phyloP scores from a whole-genome alignment of 306 rosid species.

The Glycine tomentella region DNA sequence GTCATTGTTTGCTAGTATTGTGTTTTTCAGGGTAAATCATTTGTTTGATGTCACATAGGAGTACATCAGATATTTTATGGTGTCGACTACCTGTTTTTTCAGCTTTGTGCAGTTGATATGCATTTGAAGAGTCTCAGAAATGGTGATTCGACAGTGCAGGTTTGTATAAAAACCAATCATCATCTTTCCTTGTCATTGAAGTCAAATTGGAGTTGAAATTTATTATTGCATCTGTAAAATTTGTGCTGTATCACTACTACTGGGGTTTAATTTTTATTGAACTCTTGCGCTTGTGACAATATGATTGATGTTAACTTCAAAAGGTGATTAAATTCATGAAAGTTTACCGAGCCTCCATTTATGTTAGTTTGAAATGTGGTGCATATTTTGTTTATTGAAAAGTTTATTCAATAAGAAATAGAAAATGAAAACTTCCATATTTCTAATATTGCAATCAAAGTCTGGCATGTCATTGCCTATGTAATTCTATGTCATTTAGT shows the following conservation, averaged over 20 bases:
- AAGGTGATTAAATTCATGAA: constrained; percentile 15
- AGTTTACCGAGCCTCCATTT: neutral
- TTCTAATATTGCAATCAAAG: neutral
- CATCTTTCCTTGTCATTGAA: constrained; percentile 8
- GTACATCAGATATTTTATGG: no score
- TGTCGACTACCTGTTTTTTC: no score
- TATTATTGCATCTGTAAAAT: constrained; percentile 18
- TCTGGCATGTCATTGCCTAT: no score
- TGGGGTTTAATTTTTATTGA: constrained; percentile 10
- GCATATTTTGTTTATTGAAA: constrained; percentile 8
- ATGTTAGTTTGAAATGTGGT: constrained; percentile 17
- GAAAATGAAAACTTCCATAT: constrained; percentile 3
- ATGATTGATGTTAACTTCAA: neutral
- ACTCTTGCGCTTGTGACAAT: neutral
- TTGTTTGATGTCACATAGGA: no score
- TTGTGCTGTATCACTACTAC: neutral
- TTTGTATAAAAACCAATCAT: no score
- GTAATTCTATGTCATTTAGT: no score
- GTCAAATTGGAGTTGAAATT: constrained; percentile 35
- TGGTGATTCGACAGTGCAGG: no score
- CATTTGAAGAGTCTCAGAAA: no score
- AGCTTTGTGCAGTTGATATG: no score
- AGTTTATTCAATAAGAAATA: constrained; percentile 13
- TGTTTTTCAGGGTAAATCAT: no score
- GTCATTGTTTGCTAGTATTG: no score